These are phyloP conservation scores for Pholiota conissans DNA, from an alignment of 768 basidiomycete species.

Conservation along the genomic window DNA sequence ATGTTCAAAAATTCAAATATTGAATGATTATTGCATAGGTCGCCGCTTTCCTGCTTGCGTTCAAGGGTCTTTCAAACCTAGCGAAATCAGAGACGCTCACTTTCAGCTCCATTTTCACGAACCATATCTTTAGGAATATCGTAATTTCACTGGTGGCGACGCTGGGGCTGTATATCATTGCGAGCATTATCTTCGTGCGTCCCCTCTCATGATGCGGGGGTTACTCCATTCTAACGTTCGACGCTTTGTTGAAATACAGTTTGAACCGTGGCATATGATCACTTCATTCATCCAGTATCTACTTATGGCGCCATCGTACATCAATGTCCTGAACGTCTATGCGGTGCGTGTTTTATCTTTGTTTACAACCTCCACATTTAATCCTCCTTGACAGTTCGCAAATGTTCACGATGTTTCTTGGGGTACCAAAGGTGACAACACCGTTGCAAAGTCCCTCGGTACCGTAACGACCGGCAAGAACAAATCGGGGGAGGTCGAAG, in stretches of 20 bases:
- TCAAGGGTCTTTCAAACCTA: conserved; percentile 74
- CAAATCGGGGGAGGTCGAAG: conserved; percentile 65
- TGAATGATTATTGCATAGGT: conserved; percentile 39
- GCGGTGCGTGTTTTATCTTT: conserved; percentile 44
- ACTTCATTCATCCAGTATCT: conserved; percentile 94
- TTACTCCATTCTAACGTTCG: not conserved
- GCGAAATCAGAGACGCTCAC: conserved; percentile 45
- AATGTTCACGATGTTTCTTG: conserved; percentile 93
- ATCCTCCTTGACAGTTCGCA: conserved; percentile 53
- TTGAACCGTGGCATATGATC: conserved; percentile 99
- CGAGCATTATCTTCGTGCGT: conserved; percentile 80
- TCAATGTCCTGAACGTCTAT: conserved; percentile 91
- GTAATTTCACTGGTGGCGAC: conserved; percentile 86
- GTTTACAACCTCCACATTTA: not conserved
- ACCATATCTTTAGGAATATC: conserved; percentile 82
- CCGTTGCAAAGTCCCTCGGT: conserved; percentile 81
- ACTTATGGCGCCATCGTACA: conserved; percentile 92
- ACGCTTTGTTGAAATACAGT: conserved; percentile 39
- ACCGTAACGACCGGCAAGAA: conserved; percentile 75
- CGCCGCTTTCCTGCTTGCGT: conserved; percentile 78
- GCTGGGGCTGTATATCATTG: conserved; percentile 81
- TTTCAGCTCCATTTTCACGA: conserved; percentile 67
- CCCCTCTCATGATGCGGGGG: not conserved
- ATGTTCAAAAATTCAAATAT: not conserved
- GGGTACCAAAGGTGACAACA: conserved; percentile 97